Conservation (phyloP, 2,329 filamentous ascomycete genomes). For the Botrytis porri region DNA sequence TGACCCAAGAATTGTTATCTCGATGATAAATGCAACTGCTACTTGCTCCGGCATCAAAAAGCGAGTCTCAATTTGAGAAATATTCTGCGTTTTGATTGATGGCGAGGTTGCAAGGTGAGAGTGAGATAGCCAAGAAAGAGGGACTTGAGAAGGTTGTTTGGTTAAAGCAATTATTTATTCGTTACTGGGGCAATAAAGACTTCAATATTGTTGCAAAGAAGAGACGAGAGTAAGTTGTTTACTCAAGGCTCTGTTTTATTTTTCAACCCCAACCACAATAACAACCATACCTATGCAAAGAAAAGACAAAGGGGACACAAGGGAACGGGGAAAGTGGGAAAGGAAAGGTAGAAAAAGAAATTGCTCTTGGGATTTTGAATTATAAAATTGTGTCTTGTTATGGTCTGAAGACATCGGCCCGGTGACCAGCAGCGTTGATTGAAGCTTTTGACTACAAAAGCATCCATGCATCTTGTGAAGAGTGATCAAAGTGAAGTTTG, state of each 20-base stretch:
- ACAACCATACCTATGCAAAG: too few species aligned
- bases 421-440: background rate
- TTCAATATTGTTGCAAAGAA: background rate
- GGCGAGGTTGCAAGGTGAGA: background rate
- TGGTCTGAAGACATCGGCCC: background rate
- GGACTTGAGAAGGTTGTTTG: background rate
- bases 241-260: background rate
- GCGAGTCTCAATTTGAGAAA: too few species aligned
- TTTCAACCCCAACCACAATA: too few species aligned
- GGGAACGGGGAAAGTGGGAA: background rate
- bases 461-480: background rate
- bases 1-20: background rate
- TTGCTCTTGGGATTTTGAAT: background rate
- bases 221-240: background rate
- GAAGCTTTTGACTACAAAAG: background rate
- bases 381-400: background rate
- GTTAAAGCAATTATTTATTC: background rate
- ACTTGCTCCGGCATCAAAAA: background rate
- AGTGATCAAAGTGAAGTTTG: background rate
- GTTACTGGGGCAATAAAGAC: background rate
- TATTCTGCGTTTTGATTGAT: background rate
- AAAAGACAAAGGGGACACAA: too few species aligned
- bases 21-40: conserved; percentile 1
- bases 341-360: background rate
- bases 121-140: background rate